Evolutionary conservation across 345 rosid species (phyloP), one percentile per base, ranked within the genome.

Genomic region (Salix suchowensis): DNA sequence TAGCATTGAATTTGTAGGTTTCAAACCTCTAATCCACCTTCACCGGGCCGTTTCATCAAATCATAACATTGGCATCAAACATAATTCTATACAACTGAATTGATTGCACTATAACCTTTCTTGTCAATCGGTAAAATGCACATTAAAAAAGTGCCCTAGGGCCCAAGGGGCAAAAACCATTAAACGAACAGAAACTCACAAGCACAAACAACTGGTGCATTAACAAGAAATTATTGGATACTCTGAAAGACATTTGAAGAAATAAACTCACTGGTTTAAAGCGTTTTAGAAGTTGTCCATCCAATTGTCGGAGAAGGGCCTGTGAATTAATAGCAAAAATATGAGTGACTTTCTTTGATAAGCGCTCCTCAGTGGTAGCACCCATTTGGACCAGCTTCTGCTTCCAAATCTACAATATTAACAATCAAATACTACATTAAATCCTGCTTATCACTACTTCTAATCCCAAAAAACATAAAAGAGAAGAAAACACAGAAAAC

Each of bases 371-470:
- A 16, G 92, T 40, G 10, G 77, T 67, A 23, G 95, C 97, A 74
- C 97, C 97, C 97, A 90, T 90, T 82, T 92, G 98, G 44, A 88
- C 77, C 71, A 94, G 86, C 84, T 89, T 94, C 82, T 90, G 91
- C 91, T 86, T 92, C 98, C 97, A 94, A 44, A 94, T 89, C 97
- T 94, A 28, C 3, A 34, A 2, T 68, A 18, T 30, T 14, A 62
- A 64, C 7, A n/a, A 44, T 40, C 14, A 71, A 48, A 12, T 11
- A 66, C 6, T 42, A 34, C 28, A 55, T 1, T 14, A 14, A 21
- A 40, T 12, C 3, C 34, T 39, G 30, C 32, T 0, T 5, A 70
- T 42, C 1, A 18, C 28, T 11, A 21, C n/a, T 16, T 9, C 16
- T 5, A 42, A 71, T 3, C 2, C 0, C 28, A 36, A 15, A 68